Percentiles rank a stretch among this genome's conserved stretches.
Conservation (phyloP, 108 stramenopile genomes). For the Nannochloropsis salina region DNA sequence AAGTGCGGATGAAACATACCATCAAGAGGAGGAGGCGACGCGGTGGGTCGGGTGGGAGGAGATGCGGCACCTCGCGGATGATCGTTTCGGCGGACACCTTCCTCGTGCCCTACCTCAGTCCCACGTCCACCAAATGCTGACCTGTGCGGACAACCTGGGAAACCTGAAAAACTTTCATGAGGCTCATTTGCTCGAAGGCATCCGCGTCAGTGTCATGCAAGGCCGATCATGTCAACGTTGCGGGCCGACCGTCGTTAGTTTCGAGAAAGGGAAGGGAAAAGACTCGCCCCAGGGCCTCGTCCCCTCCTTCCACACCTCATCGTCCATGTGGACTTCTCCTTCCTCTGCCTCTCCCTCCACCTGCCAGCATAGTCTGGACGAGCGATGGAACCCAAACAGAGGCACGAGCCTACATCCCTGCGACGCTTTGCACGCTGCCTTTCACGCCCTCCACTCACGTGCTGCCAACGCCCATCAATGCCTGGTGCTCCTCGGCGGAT, state of each 20-base stretch:
- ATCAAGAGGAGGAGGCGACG: neutral
- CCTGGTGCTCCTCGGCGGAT: neutral
- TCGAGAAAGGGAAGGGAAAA: neutral
- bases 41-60: neutral
- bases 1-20: neutral
- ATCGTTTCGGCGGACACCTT: neutral
- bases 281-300: neutral
- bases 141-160: neutral
- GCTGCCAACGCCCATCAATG: neutral
- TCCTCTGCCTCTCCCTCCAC: neutral
- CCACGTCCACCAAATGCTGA: neutral
- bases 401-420: neutral
- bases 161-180: neutral
- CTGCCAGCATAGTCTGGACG: neutral
- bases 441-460: neutral
- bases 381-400: neutral
- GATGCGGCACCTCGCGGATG: neutral
- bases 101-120: neutral
- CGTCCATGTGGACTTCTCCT: neutral
- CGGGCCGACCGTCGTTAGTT: neutral
- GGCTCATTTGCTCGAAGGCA: neutral
- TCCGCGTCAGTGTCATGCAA: neutral
- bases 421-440: slow-evolving; percentile 19
- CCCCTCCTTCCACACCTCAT: neutral
- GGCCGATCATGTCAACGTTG: neutral